phyloP scores from a whole-genome alignment of 345 rosid species.

The Eucalyptus urophylla region DNA sequence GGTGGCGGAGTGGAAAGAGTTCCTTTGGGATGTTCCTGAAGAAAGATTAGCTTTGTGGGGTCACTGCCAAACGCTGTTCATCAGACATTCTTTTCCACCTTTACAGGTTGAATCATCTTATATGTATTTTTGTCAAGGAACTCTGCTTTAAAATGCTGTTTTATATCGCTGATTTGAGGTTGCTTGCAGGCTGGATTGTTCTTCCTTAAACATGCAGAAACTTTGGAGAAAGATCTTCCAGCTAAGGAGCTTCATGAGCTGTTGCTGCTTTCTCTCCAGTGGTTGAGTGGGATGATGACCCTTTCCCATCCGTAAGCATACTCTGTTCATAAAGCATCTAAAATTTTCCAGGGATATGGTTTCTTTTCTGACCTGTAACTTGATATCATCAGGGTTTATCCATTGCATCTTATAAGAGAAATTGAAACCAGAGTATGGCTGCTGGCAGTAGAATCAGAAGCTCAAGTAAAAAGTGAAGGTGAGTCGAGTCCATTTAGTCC shows the following conservation, averaged over 20 bases:
- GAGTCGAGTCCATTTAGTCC: slow-evolving; percentile 29
- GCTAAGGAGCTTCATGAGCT: slow-evolving; percentile 85
- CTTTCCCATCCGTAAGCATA: slow-evolving; percentile 68
- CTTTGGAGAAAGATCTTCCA: slow-evolving; percentile 92
- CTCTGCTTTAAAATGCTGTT: not conserved
- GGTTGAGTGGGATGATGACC: slow-evolving; percentile 94
- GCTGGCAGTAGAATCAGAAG: slow-evolving; percentile 96
- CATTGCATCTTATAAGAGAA: slow-evolving; percentile 87
- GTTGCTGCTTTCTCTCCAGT: slow-evolving; percentile 83
- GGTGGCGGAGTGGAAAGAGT: slow-evolving; percentile 99
- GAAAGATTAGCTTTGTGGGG: slow-evolving; percentile 97
- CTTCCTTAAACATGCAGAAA: slow-evolving; percentile 93
- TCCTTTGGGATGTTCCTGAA: slow-evolving; percentile 99
- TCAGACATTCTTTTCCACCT: slow-evolving; percentile 81
- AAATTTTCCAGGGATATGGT: not conserved
- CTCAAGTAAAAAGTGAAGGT: slow-evolving; percentile 61
- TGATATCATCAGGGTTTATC: slow-evolving; percentile 62
- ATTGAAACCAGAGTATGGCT: slow-evolving; percentile 98
- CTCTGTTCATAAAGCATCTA: not conserved
- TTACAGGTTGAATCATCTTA: slow-evolving; percentile 43
- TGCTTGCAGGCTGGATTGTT: slow-evolving; percentile 76
- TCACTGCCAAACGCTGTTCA: slow-evolving; percentile 89
- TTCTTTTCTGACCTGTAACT: slow-evolving; percentile 5
- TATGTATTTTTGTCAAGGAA: not conserved
- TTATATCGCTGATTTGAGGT: not conserved